Percentiles rank a stretch among this genome's conserved stretches.
phyloP scores from a whole-genome alignment of 83 land plant genomes.

The Isoetes engelmannii region DNA sequence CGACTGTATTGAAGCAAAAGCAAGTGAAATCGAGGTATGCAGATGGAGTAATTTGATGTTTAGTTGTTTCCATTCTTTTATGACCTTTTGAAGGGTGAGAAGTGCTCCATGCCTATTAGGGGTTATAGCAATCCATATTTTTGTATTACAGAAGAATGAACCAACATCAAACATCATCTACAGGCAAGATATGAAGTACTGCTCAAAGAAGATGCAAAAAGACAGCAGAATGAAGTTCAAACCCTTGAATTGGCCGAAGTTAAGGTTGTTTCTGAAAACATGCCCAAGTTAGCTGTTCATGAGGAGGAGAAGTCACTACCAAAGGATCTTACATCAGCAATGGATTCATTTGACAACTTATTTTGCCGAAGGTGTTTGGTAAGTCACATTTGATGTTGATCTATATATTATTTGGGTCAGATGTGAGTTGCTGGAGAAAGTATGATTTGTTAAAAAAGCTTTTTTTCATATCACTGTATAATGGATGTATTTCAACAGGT shows the following conservation, averaged over 20 bases:
- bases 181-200: constrained; percentile 65
- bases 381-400: constrained; percentile 2
- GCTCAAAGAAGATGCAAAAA: constrained; percentile 18
- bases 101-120: too few species aligned
- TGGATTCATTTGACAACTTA: constrained; percentile 95
- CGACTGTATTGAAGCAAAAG: constrained; percentile 51
- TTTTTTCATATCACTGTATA: too few species aligned
- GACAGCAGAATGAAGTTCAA: constrained; percentile 21
- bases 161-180: constrained; percentile 1
- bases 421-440: too few species aligned
- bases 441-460: too few species aligned
- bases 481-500: constrained; percentile 36
- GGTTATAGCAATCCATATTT: not conserved
- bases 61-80: not conserved
- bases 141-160: not conserved
- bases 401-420: too few species aligned
- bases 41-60: not conserved
- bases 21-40: constrained; percentile 66
- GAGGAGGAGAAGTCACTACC: constrained; percentile 31
- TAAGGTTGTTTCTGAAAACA: constrained; percentile 11
- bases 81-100: too few species aligned
- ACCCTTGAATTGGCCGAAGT: constrained; percentile 19
- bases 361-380: constrained; percentile 99
- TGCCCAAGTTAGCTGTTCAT: not conserved
- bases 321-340: constrained; percentile 69